Base-by-base conservation (phyloP, 2,329 filamentous ascomycete genomes). In the Diaporthe capsici region DNA sequence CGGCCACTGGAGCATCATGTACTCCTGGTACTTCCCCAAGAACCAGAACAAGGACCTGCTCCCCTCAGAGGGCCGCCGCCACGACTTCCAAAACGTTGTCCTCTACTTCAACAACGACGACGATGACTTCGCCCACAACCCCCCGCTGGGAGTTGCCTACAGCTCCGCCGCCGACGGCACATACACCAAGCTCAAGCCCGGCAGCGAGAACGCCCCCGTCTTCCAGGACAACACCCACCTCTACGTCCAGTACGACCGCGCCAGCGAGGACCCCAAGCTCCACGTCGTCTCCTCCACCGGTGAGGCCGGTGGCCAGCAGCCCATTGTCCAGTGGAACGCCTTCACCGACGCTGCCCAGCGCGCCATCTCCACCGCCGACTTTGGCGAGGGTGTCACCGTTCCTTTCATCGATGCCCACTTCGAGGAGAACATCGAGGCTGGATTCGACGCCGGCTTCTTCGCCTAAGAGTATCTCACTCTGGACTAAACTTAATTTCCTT, bases 1-100 rank as follows among this genome's bases (percentile, higher is more conserved):
- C 34, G 80, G 77, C 65, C 76, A 79, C 63, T 82, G 81, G 71
- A 82, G 80, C 71, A 82, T 86, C 78, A 85, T 87, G 84, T 86
- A 86, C 78, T 80, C 83, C 7, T 74, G 85, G 86, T 88, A 87
- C 80, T 82, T 86, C 78, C 86, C 86, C 74, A 88, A 88, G 81
- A 86, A 88, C 76, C 80, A 83, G 77, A 84, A 85, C n/a, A 80
- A 79, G 37, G 61, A 75, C 0, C 61, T 73, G 20, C 55, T 63
- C 22, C 42, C 53, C 20, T 28, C 53, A 0, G 10, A 70, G 22
- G 81, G 82, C 31, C 84, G 85, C 74, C 82, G 85, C 7, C 83
- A 86, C 77, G 85, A 86, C 79, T 86, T 84, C 84, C 84, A 86
- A 78, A 82, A 79, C 72, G 76, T 79, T n/a, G 79, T 86, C 6